Percentiles rank a stretch among this genome's conserved stretches.
phyloP scores from a whole-genome alignment of 2,329 filamentous ascomycete genomes.

The Diplodia intermedia region DNA sequence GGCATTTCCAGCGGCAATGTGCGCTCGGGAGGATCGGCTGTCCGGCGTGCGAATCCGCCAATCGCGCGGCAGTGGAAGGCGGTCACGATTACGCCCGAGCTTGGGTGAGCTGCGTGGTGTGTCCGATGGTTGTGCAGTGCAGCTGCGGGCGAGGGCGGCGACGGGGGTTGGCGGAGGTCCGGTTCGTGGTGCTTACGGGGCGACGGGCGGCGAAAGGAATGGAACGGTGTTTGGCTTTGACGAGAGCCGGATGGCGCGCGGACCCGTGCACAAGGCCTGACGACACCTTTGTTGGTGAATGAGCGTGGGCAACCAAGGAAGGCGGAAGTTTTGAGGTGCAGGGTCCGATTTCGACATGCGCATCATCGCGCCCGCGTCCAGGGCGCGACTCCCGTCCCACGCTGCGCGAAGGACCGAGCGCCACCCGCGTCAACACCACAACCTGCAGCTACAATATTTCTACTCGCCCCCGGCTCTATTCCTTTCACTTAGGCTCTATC shows the following conservation, averaged over 20 bases:
- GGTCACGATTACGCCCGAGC: too few species aligned
- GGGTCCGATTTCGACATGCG: conserved; percentile 20
- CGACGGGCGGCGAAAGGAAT: conserved; percentile 12
- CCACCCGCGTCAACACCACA: conserved; percentile 19
- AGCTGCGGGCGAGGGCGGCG: not conserved
- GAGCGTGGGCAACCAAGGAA: not conserved
- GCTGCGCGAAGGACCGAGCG: conserved; percentile 17
- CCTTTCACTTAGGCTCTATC: not conserved
- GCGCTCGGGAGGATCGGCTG: not conserved
- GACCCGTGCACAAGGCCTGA: not conserved
- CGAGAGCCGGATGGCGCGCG: not conserved
- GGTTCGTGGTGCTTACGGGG: conserved; percentile 7
- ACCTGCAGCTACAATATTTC: not conserved
- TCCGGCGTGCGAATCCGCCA: not conserved
- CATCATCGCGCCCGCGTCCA: conserved; percentile 23
- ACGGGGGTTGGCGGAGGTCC: conserved; percentile 1
- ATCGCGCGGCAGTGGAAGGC: not conserved
- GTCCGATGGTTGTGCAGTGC: not conserved
- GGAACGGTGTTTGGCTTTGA: conserved; percentile 7
- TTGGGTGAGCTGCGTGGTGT: not conserved
- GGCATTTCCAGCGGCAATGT: conserved; percentile 13
- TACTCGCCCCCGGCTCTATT: not conserved
- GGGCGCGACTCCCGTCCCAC: not conserved
- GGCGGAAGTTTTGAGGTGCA: conserved; percentile 14
- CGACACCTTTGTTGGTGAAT: not conserved